Evolutionary conservation across 805 yeast species (phyloP).

Genomic region (Wickerhamomyces tratensis): DNA sequence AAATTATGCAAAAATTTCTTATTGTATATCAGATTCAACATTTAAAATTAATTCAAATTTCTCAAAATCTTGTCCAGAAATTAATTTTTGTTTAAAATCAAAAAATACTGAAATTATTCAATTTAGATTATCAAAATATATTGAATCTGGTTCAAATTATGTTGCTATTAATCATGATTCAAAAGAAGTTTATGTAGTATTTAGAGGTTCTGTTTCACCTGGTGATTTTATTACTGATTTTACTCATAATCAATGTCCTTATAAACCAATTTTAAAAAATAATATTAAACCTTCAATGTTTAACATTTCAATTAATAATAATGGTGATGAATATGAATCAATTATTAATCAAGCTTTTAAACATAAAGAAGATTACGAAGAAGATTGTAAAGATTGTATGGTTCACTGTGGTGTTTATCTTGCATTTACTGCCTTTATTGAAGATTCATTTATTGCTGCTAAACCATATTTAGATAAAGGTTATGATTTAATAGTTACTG

Average conservation of each 20-base stretch:
- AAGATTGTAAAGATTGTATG: conserved; percentile 38
- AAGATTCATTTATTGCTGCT: conserved; percentile 23
- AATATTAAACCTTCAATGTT: conserved; percentile 1
- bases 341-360: background rate
- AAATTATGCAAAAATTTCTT: conserved; percentile 11
- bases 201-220: conserved; percentile 54
- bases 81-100: conserved; percentile 8
- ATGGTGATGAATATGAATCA: background rate
- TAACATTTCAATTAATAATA: background rate
- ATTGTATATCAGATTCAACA: conserved; percentile 6
- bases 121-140: conserved; percentile 14
- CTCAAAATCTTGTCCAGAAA: conserved; percentile 6
- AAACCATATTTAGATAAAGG: conserved; percentile 27
- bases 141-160: conserved; percentile 44
- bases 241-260: conserved; percentile 33
- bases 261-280: conserved; percentile 31
- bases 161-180: conserved; percentile 37
- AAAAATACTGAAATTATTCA: conserved; percentile 1
- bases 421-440: conserved; percentile 32
- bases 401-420: conserved; percentile 60
- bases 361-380: conserved; percentile 2
- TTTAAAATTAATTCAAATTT: conserved; percentile 2
- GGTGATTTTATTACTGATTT: conserved; percentile 59
- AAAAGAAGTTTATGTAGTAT: conserved; percentile 36
- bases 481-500: conserved; percentile 45